Base-by-base conservation (phyloP, 768 basidiomycete species). In the Phallus indusiatus region DNA sequence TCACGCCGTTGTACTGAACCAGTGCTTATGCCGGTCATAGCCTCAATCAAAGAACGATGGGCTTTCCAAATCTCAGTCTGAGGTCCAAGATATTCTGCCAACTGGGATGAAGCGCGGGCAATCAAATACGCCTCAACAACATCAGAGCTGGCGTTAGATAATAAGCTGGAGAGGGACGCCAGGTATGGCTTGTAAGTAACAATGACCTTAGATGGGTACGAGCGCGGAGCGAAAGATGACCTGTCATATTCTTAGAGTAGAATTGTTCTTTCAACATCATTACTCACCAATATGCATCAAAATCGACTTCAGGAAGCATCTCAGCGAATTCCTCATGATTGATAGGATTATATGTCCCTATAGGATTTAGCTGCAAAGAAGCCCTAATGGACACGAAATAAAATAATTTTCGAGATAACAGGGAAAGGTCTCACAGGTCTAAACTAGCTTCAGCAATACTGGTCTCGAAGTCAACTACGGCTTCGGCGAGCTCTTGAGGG, bases 51-150 rank as follows among this genome's bases (percentile, higher is more conserved):
- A 22, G 77, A 72, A 22, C 87, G 78, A 48, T 84, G 79, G 0
- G 86, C 85, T 68, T 86, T 81, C 83, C 92, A 90, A 11, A 90
- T 82, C 57, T 86, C 81, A 1, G 91, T 92, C 28, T 79, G 77
- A 62, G 76, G 77, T 4, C 93, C 88, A 11, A 99, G 78, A 62
- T 84, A 79, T 1, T 82, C 78, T 1, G 90, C 83, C 42, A 89
- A 77, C 18, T 75, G 69, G 49, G 91, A 70, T 7, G 88, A 86
- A 3, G 86, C 81, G 34, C 89, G 83, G n/a, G 82, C 76, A 21
- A 92, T 79, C 48, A 98, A 83, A 72, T 98, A 98, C 0, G 85
- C 90, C 64, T 94, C 90, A 28, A 97, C 69, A 8, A 88, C 83
- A 47, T 88, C 82, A 8, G 84, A 72, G 1, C 81, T 70, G 0